Evolutionary conservation across 305 asterid species (phyloP).

Genomic region (Solanum hybrid): DNA sequence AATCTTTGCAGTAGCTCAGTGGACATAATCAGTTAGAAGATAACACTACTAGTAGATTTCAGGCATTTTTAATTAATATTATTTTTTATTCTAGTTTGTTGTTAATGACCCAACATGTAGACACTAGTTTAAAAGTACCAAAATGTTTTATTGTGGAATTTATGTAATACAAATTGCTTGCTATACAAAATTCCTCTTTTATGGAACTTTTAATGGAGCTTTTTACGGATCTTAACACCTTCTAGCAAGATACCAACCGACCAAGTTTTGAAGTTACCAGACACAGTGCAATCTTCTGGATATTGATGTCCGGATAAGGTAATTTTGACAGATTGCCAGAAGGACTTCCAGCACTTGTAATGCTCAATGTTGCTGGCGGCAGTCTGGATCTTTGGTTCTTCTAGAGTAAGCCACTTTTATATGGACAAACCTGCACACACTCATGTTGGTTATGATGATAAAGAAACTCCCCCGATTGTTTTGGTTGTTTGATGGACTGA

Average conservation of each 20-base stretch:
- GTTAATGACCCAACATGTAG: not conserved
- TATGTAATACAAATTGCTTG: not conserved
- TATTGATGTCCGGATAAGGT: not conserved
- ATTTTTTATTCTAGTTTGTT: not conserved
- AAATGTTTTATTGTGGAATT: not conserved
- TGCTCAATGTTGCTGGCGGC: constrained; percentile 56
- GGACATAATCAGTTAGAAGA: not conserved
- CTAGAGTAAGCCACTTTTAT: constrained; percentile 58
- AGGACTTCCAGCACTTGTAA: constrained; percentile 54
- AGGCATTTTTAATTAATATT: not conserved
- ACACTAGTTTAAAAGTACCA: not conserved
- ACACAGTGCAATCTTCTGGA: constrained; percentile 9
- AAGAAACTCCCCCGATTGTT: constrained; percentile 32
- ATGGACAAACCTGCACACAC: constrained; percentile 76
- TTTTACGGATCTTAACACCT: constrained; percentile 17
- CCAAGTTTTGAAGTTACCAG: constrained; percentile 86
- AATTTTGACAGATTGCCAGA: not conserved
- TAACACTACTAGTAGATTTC: not conserved
- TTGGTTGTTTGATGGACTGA: constrained; percentile 27
- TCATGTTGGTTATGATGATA: constrained; percentile 60
- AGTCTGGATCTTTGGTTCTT: constrained; percentile 68
- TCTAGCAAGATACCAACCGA: constrained; percentile 52
- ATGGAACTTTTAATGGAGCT: constrained; percentile 18
- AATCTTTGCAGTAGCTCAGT: not conserved
- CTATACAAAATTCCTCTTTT: not conserved